Base-by-base conservation (phyloP, 768 basidiomycete species). In the Boletus eberwhitei region DNA sequence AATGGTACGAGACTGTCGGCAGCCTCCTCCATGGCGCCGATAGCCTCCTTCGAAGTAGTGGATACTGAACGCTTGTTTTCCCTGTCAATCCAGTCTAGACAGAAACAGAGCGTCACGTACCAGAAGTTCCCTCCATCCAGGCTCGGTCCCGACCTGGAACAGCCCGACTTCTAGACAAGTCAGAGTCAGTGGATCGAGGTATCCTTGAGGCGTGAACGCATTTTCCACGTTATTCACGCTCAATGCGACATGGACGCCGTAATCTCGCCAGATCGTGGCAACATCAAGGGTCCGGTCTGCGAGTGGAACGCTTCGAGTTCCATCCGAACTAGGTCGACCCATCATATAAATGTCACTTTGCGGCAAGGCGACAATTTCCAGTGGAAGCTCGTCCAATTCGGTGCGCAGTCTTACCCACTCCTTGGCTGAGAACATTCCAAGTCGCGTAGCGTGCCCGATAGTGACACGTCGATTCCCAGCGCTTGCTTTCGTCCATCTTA, bases 341-440 rank as follows among this genome's bases (percentile, higher is more conserved):
- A 84, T 82, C 80, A 86, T 86, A 71, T 86, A 87, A 62, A 86
- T 73, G 59, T 87, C 85, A 52, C 78, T 85, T 60, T 85, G 82
- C 14, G 81, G 84, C 22, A 87, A 71, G 5, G 80, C 77, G 8
- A 86, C 79, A 45, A 86, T 74, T 53, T 72, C 72, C 47, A 84
- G 74, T 3, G 83, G 79, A 24, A 84, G 72, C 16, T 67, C 71
- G 5, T 70, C 68, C 52, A 63, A 17, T 52, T 73, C 71, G 22
- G 62, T 64, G n/a, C 65, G 68, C 14, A 81, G 73, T 36, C 67
- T 67, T 12, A 62, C 60, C 80, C 83, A 82, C 61, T 85, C 73
- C 37, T 61, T 66, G 5, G 65, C 56, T 7, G 77, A 69, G 64
- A 84, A 79, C 31, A 83, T 59, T 31, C 83, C 77, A 41, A 85